Evolutionary conservation across 2,329 filamentous ascomycete genomes (phyloP).

Genomic region (Phialophora tarda): DNA sequence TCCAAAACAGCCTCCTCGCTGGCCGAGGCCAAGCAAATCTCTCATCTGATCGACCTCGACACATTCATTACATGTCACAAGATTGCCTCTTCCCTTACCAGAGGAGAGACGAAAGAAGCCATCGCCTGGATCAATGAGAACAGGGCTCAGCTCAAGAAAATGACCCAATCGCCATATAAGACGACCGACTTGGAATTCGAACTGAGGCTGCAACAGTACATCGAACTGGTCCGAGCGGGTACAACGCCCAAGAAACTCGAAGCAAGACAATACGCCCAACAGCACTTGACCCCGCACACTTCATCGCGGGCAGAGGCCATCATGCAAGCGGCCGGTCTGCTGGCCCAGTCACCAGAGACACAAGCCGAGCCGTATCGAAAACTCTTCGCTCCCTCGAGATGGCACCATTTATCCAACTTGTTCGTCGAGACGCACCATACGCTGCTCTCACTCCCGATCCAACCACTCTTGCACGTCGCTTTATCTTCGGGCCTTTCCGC

Average conservation of each 20-base stretch:
- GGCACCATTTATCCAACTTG: conserved; percentile 74
- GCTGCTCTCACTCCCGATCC: conserved; percentile 79
- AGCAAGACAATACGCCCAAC: conserved; percentile 80
- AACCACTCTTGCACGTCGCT: conserved; percentile 86
- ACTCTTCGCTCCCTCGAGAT: conserved; percentile 75
- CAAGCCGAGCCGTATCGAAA: conserved; percentile 66
- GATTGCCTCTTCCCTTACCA: conserved; percentile 74
- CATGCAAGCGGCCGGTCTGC: conserved; percentile 74
- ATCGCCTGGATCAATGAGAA: conserved; percentile 92
- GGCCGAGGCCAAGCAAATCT: conserved; percentile 75
- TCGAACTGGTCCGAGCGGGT: conserved; percentile 79
- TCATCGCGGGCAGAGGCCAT: conserved; percentile 72
- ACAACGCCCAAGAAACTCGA: conserved; percentile 71
- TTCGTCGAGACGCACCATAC: conserved; percentile 87
- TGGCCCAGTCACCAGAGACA: conserved; percentile 73
- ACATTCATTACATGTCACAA: conserved; percentile 83
- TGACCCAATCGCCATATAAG: conserved; percentile 50
- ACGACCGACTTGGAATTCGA: conserved; percentile 79
- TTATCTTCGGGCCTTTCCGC: conserved; percentile 89
- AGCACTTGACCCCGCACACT: conserved; percentile 74
- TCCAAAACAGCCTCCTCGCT: conserved; percentile 75
- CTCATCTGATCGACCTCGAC: conserved; percentile 83
- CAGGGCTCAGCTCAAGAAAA: conserved; percentile 87
- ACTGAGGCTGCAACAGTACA: conserved; percentile 90
- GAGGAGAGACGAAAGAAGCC: conserved; percentile 75